Percentiles rank a stretch among this genome's conserved stretches.
phyloP scores from a whole-genome alignment of 1,284 basidiomycete genomes.

The Tilletiopsis washingtonensis region DNA sequence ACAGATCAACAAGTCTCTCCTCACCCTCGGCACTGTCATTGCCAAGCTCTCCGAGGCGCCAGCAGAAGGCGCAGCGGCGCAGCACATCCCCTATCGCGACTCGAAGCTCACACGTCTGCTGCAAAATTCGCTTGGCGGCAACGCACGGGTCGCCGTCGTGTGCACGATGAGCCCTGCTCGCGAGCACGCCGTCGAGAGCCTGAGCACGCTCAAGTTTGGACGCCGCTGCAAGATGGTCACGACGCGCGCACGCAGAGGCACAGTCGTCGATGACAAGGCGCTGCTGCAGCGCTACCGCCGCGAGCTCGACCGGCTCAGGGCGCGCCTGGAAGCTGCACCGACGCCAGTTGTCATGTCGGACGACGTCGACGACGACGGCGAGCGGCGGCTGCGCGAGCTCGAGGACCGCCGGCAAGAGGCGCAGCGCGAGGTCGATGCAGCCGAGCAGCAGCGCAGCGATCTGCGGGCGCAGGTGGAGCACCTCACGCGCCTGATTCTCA shows the following conservation, averaged over 20 bases:
- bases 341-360: background rate
- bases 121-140: slow-evolving; percentile 86
- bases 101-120: slow-evolving; percentile 87
- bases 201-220: slow-evolving; percentile 57
- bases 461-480: slow-evolving; percentile 40
- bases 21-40: slow-evolving; percentile 55
- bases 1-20: slow-evolving; percentile 47
- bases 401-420: slow-evolving; percentile 3
- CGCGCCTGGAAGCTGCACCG: slow-evolving; percentile 20
- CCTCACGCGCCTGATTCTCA: slow-evolving; percentile 37
- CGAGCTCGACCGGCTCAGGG: slow-evolving; percentile 36
- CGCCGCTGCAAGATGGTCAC: slow-evolving; percentile 55
- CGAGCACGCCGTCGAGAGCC: slow-evolving; percentile 53
- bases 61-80: slow-evolving; percentile 16
- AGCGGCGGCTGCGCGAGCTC: slow-evolving; percentile 3
- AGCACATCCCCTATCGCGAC: slow-evolving; percentile 86
- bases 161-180: slow-evolving; percentile 53
- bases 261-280: slow-evolving; percentile 48
- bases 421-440: slow-evolving; percentile 17
- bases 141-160: slow-evolving; percentile 77
- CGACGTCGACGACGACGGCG: background rate
- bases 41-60: slow-evolving; percentile 53
- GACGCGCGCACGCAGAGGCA: slow-evolving; percentile 54
- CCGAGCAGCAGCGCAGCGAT: slow-evolving; percentile 26
- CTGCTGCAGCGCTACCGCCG: slow-evolving; percentile 23